Evolutionary conservation across 257 asterid species (phyloP).

Genomic region (Paulownia fortunei): DNA sequence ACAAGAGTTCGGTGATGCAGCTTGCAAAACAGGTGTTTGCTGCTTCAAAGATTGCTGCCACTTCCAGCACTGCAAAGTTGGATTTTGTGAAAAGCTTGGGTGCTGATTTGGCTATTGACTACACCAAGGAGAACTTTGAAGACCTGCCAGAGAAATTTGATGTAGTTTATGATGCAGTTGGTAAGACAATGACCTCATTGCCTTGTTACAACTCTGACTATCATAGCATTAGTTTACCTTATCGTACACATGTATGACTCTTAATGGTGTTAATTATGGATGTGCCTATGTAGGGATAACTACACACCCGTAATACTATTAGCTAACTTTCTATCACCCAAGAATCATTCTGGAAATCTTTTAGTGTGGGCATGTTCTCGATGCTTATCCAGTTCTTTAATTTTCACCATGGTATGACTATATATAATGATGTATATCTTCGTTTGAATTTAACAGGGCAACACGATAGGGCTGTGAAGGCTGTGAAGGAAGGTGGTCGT

Average conservation of each 20-base stretch:
- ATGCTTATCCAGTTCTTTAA: no score
- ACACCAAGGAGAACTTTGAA: no score
- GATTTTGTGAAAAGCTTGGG: no score
- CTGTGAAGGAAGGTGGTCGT: constrained; percentile 72
- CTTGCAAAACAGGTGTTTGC: constrained; percentile 77
- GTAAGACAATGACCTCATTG: constrained; percentile 41
- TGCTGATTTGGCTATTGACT: no score
- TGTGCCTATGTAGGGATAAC: no score
- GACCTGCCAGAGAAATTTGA: constrained; percentile 67
- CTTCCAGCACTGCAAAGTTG: constrained; percentile 65
- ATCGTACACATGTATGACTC: no score
- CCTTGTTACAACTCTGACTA: neutral
- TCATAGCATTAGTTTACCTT: neutral
- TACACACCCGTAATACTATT: no score
- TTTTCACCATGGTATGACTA: neutral
- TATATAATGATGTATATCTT: neutral
- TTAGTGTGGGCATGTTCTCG: no score
- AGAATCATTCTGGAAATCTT: no score
- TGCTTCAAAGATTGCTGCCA: constrained; percentile 75
- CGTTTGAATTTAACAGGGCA: constrained; percentile 53
- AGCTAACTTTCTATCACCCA: no score
- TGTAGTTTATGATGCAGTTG: constrained; percentile 73
- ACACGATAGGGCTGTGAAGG: constrained; percentile 75
- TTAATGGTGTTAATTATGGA: neutral
- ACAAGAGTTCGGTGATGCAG: constrained; percentile 32